These are phyloP conservation scores for Globisporangium cylindrosporum DNA, from an alignment of 352 stramenopile genomes.

Conservation along the genomic window DNA sequence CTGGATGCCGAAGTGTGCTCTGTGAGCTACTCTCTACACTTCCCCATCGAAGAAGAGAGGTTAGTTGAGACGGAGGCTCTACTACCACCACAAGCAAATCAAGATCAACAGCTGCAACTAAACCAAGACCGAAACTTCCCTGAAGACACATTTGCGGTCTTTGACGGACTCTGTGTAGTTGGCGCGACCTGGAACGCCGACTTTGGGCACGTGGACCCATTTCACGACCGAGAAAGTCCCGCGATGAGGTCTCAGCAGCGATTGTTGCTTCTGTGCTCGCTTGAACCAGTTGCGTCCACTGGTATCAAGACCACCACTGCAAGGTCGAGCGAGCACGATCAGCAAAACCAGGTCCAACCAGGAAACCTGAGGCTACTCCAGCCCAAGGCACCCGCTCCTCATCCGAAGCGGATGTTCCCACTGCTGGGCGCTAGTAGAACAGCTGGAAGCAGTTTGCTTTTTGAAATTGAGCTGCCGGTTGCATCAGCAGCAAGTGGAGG, in stretches of 20 bases:
- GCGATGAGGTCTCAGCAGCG: background rate
- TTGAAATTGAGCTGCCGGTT: slow-evolving; percentile 4
- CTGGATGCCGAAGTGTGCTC: background rate
- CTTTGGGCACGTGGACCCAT: background rate
- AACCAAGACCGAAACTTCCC: background rate
- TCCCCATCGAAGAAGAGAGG: background rate
- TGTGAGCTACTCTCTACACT: background rate
- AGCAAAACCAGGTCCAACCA: background rate
- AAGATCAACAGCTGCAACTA: background rate
- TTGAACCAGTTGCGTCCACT: background rate
- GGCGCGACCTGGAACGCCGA: slow-evolving; percentile 6
- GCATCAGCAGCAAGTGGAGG: no score
- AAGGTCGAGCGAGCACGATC: background rate
- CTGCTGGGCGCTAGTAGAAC: background rate
- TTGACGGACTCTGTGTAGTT: slow-evolving; percentile 10
- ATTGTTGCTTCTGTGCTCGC: background rate
- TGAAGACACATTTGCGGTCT: slow-evolving; percentile 9
- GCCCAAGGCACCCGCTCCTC: background rate
- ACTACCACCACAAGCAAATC: background rate
- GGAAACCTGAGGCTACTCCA: background rate
- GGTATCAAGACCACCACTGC: background rate
- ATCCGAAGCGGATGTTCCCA: background rate
- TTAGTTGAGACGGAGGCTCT: no score
- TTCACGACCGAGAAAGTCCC: background rate
- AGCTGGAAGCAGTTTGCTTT: background rate